Conservation (phyloP, 176 grass and related monocot genomes). For the Puya raimondii region DNA sequence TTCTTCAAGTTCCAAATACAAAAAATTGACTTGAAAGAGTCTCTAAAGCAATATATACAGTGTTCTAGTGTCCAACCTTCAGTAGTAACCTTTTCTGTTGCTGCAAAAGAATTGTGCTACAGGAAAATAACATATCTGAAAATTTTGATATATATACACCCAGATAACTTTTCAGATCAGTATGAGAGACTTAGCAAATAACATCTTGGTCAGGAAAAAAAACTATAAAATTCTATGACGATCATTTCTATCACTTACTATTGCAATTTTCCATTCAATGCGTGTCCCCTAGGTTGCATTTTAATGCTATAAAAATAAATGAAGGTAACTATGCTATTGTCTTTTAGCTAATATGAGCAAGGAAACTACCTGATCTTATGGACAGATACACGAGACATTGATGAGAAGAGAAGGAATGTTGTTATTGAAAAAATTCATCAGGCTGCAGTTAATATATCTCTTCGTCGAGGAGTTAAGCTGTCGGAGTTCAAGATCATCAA, state of each 20-base stretch:
- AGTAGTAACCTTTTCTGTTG: too few relatives aligned
- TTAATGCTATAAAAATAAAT: neutral
- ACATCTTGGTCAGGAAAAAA: too few relatives aligned
- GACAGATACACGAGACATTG: slow-evolving; percentile 73
- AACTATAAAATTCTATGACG: neutral
- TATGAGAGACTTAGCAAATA: too few relatives aligned
- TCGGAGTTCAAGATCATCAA: slow-evolving; percentile 86
- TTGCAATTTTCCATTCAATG: neutral
- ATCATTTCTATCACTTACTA: neutral
- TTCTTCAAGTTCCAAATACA: too few relatives aligned
- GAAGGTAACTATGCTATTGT: neutral
- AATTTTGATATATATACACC: too few relatives aligned
- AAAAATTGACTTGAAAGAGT: too few relatives aligned
- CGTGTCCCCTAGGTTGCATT: neutral
- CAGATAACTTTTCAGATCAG: too few relatives aligned
- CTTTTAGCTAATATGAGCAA: neutral
- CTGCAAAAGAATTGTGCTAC: too few relatives aligned
- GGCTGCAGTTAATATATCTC: slow-evolving; percentile 59
- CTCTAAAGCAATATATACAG: too few relatives aligned
- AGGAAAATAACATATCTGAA: too few relatives aligned
- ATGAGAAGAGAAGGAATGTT: slow-evolving; percentile 73
- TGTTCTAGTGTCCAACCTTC: too few relatives aligned
- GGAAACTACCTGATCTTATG: slow-evolving; percentile 6
- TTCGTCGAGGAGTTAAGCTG: slow-evolving; percentile 46
- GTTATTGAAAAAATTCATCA: slow-evolving; percentile 65